phyloP scores from a whole-genome alignment of 2,329 filamentous ascomycete genomes.

The Cryphonectria nitschkei region DNA sequence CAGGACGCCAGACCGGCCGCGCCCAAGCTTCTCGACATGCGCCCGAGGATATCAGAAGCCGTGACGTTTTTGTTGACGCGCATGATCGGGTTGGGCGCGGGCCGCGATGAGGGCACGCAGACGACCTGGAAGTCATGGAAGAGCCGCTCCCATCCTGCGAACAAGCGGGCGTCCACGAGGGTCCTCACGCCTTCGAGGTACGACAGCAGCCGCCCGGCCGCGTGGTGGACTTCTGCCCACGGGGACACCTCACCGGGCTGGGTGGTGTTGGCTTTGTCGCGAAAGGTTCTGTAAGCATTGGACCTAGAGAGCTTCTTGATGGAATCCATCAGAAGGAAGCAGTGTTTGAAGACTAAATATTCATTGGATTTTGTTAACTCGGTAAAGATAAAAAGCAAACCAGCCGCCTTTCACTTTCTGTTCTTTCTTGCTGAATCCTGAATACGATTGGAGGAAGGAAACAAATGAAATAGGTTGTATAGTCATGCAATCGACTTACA shows the following conservation, averaged over 20 bases:
- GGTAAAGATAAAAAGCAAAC: neutral
- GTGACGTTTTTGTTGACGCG: conserved; percentile 5
- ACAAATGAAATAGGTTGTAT: no score
- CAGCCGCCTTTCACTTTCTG: no score
- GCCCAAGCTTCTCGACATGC: conserved; percentile 22
- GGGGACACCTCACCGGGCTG: conserved; percentile 15
- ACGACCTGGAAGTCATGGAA: conserved; percentile 39
- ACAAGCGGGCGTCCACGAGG: conserved; percentile 32
- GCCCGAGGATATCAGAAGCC: conserved; percentile 31
- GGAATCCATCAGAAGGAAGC: neutral
- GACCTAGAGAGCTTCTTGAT: conserved; percentile 13
- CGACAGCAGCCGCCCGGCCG: conserved; percentile 35
- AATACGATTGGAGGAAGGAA: no score
- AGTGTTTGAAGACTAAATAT: conserved; percentile 17
- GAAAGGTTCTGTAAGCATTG: conserved; percentile 28
- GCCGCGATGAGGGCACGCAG: conserved; percentile 35
- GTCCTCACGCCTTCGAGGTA: conserved; percentile 34
- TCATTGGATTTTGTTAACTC: neutral
- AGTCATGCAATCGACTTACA: neutral
- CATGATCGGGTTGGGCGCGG: conserved; percentile 23
- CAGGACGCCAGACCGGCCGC: conserved; percentile 4
- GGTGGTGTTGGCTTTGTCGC: conserved; percentile 25
- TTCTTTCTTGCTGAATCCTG: no score
- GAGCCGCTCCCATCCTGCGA: conserved; percentile 35
- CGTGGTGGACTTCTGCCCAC: conserved; percentile 37